phyloP scores from a whole-genome alignment of 2,329 filamentous ascomycete species.

The Fusarium sarcochroum region DNA sequence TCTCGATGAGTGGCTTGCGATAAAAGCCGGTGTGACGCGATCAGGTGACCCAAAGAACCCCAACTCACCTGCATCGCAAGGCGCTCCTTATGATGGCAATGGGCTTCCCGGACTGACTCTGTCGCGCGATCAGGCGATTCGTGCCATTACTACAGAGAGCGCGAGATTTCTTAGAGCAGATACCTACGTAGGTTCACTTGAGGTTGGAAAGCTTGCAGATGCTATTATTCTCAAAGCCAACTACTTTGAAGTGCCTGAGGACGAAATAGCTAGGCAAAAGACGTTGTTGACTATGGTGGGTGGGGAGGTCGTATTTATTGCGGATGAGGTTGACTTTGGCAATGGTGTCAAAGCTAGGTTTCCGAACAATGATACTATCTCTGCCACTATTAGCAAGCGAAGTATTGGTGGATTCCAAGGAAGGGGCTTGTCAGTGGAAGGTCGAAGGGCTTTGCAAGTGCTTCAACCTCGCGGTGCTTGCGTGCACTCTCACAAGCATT shows the following conservation, averaged over 20 bases:
- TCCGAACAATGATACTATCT: constrained; percentile 11
- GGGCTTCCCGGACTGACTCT: constrained; percentile 15
- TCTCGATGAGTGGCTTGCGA: constrained; percentile 39
- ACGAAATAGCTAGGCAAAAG: constrained; percentile 39
- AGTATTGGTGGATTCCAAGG: not conserved
- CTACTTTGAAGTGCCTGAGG: constrained; percentile 37
- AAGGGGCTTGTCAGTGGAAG: not conserved
- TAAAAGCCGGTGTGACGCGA: constrained; percentile 38
- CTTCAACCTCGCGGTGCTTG: not conserved
- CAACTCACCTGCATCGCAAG: constrained; percentile 35
- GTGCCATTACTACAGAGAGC: constrained; percentile 25
- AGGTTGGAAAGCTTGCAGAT: constrained; percentile 42
- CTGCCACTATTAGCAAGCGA: not conserved
- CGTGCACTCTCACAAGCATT: not conserved
- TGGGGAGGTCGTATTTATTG: constrained; percentile 39
- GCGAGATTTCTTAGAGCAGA: constrained; percentile 36
- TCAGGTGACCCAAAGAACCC: constrained; percentile 38
- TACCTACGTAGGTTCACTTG: constrained; percentile 34
- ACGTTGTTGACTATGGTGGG: constrained; percentile 42
- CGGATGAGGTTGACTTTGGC: constrained; percentile 32
- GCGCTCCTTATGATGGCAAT: constrained; percentile 23
- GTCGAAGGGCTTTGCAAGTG: not conserved
- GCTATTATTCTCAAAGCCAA: constrained; percentile 35
- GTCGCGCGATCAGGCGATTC: constrained; percentile 28
- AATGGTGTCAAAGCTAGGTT: constrained; percentile 26